phyloP scores from a whole-genome alignment of 305 asterid genomes.

The Solanum hybrid region DNA sequence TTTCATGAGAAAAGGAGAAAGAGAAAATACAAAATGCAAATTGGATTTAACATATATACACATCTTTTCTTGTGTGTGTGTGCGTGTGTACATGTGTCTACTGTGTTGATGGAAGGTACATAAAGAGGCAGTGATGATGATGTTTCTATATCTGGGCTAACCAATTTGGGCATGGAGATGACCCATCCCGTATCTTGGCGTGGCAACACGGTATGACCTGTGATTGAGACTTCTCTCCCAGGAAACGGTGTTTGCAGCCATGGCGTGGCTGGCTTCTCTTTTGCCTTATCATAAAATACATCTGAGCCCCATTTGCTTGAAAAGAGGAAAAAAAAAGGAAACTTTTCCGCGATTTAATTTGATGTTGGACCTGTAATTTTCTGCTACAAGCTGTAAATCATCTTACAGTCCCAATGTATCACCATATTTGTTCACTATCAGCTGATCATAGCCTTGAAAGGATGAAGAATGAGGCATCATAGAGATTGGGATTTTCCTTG shows the following conservation, averaged over 20 bases:
- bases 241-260: background rate
- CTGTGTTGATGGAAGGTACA: background rate
- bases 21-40: background rate
- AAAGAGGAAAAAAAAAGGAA: background rate
- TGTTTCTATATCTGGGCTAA: background rate
- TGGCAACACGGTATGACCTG: background rate
- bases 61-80: background rate
- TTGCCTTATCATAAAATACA: background rate
- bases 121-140: background rate
- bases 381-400: background rate
- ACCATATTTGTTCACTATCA: background rate
- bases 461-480: background rate
- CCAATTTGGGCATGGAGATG: background rate
- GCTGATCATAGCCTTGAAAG: background rate
- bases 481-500: background rate
- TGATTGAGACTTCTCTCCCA: background rate
- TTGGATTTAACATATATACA: background rate
- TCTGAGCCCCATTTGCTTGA: background rate
- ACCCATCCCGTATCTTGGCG: background rate
- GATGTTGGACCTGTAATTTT: background rate
- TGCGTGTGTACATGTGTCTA: background rate
- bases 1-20: background rate
- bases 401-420: background rate
- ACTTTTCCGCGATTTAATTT: background rate
- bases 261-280: conserved; percentile 1